phyloP scores from a whole-genome alignment of 495 filamentous ascomycete species.

The Annulohypoxylon stygium region DNA sequence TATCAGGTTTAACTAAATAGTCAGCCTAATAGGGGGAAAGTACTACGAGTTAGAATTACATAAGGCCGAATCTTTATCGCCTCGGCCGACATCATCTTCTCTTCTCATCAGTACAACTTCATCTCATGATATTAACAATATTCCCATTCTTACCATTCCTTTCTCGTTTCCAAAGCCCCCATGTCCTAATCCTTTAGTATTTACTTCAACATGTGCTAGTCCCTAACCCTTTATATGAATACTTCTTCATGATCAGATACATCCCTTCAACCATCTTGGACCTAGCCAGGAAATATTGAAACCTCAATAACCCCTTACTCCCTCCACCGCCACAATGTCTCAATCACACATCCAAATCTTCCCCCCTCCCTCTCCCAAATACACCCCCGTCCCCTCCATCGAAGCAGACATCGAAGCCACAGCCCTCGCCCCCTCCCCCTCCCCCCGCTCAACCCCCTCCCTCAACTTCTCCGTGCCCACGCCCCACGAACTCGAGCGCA shows the following conservation, averaged over 20 bases:
- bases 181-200: not conserved
- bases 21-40: not conserved
- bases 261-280: not conserved
- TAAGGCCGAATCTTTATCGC: not conserved
- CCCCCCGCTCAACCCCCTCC: not conserved
- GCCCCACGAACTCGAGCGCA: conserved; percentile 34
- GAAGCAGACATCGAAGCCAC: conserved; percentile 15
- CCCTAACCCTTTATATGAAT: not conserved
- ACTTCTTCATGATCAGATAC: not conserved
- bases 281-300: not conserved
- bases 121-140: not conserved
- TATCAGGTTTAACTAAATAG: not conserved
- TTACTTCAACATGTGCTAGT: not conserved
- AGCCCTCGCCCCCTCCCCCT: not conserved
- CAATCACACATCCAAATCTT: conserved; percentile 11
- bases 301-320: not conserved
- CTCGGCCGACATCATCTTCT: not conserved
- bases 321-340: not conserved
- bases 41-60: not conserved
- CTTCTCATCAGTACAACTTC: not conserved
- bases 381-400: not conserved
- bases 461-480: conserved; percentile 36
- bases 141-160: not conserved
- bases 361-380: not conserved
- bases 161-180: not conserved